A percentile compares a stretch with the other conserved stretches of the same genome.
These are phyloP conservation scores for Rhizophora apiculata DNA, from an alignment of 345 rosid genomes.

Conservation along the genomic window DNA sequence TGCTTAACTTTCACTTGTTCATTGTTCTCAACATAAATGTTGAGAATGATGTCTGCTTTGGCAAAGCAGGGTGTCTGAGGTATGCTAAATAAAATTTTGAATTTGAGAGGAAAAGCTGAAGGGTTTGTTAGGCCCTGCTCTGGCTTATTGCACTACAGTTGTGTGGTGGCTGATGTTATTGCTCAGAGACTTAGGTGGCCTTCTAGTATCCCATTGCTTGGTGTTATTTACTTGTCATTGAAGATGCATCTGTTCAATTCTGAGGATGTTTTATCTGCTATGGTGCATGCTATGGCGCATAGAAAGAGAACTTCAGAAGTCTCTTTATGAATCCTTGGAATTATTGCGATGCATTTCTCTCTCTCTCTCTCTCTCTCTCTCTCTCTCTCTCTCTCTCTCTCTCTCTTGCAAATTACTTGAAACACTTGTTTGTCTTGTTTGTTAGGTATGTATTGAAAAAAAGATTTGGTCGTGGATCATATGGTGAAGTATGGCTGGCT, in stretches of 20 bases:
- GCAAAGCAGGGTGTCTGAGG: background rate
- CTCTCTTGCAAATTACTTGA: slow-evolving; percentile 15
- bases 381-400: background rate
- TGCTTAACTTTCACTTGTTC: background rate
- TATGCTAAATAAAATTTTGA: background rate
- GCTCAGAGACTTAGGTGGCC: background rate
- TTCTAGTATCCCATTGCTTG: background rate
- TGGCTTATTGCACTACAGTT: background rate
- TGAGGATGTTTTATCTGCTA: background rate
- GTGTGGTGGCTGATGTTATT: background rate
- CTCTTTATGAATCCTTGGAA: slow-evolving; percentile 1
- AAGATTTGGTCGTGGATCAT: slow-evolving; percentile 86
- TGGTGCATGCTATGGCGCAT: no score
- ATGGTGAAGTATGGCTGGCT: slow-evolving; percentile 97
- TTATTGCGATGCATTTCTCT: background rate
- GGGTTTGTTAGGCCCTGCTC: background rate
- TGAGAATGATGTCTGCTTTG: background rate
- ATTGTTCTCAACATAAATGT: background rate
- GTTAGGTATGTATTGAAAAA: slow-evolving; percentile 76
- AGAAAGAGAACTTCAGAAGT: background rate
- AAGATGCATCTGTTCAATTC: background rate
- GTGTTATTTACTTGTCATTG: background rate
- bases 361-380: background rate
- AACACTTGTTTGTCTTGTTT: slow-evolving; percentile 19
- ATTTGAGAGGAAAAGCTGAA: background rate